A percentile compares a stretch with the other conserved stretches of the same genome.
These are phyloP conservation scores for Dendrobium huoshanense DNA, from an alignment of 106 monocot species.

Conservation along the genomic window DNA sequence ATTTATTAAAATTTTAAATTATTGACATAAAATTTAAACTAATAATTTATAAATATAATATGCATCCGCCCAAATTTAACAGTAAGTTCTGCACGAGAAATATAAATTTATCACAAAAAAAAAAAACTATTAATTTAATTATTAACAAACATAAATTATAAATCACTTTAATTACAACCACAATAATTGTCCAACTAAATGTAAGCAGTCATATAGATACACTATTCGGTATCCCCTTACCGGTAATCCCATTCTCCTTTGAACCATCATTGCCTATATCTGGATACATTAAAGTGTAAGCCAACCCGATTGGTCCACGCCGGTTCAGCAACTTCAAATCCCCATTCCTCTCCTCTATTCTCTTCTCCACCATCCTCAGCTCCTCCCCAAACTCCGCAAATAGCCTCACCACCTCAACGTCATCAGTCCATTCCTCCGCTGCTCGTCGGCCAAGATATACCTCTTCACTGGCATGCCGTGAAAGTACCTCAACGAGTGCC, in stretches of 20 bases:
- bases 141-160: too few relatives aligned
- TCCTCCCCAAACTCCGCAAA: constrained; percentile 40
- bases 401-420: constrained; percentile 26
- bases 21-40: too few relatives aligned
- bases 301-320: constrained; percentile 43
- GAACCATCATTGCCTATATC: constrained; percentile 21
- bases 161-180: too few relatives aligned
- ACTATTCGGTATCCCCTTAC: constrained; percentile 69
- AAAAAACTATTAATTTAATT: too few relatives aligned
- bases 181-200: too few relatives aligned
- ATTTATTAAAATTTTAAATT: too few relatives aligned
- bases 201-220: constrained; percentile 28
- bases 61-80: too few relatives aligned
- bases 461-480: constrained; percentile 53
- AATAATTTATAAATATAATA: too few relatives aligned
- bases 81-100: too few relatives aligned
- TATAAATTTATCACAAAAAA: too few relatives aligned
- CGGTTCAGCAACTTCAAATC: constrained; percentile 42
- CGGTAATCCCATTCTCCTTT: constrained; percentile 44
- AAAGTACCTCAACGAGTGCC: constrained; percentile 69
- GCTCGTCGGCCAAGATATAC: constrained; percentile 54
- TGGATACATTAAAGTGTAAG: constrained; percentile 63
- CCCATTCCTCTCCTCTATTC: constrained; percentile 42
- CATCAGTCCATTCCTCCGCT: constrained; percentile 40
- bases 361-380: constrained; percentile 46